Conservation (phyloP, 1,284 basidiomycete genomes). For the Rhodotorula sp. region DNA sequence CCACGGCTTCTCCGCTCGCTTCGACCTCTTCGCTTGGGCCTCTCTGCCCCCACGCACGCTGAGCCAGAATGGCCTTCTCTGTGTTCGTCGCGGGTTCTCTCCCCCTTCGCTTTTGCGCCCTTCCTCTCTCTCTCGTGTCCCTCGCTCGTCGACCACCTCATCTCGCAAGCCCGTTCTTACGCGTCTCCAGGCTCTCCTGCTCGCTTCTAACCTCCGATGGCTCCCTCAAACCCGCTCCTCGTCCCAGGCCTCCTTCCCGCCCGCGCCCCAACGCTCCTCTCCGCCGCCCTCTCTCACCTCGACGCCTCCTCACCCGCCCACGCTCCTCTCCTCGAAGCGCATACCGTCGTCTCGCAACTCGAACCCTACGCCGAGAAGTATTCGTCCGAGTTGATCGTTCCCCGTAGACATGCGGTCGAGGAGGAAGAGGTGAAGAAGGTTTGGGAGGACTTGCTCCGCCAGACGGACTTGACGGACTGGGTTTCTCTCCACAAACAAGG, state of each 20-base stretch:
- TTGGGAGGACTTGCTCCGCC: slow-evolving; percentile 28
- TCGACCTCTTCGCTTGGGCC: neutral
- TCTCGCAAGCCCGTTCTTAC: no score
- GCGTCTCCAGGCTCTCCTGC: no score
- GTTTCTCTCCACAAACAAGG: neutral
- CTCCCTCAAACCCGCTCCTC: neutral
- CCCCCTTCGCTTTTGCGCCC: neutral
- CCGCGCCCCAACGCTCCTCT: slow-evolving; percentile 13
- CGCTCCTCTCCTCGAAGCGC: slow-evolving; percentile 25
- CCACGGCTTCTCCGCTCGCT: neutral
- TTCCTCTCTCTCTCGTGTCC: neutral
- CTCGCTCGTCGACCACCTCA: neutral
- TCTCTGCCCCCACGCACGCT: no score
- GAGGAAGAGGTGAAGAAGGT: slow-evolving; percentile 8
- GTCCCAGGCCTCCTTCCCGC: neutral
- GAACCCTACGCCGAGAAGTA: slow-evolving; percentile 33
- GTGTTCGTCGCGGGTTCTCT: neutral
- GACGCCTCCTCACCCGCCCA: neutral
- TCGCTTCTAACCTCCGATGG: neutral
- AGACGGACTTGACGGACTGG: slow-evolving; percentile 35
- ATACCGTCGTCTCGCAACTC: slow-evolving; percentile 21
- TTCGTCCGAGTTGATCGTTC: slow-evolving; percentile 11
- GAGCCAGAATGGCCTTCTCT: no score
- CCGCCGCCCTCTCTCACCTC: neutral
- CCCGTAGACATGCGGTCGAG: neutral